phyloP scores from a whole-genome alignment of 768 basidiomycete genomes.

The Coprinopsis strossmayeri region DNA sequence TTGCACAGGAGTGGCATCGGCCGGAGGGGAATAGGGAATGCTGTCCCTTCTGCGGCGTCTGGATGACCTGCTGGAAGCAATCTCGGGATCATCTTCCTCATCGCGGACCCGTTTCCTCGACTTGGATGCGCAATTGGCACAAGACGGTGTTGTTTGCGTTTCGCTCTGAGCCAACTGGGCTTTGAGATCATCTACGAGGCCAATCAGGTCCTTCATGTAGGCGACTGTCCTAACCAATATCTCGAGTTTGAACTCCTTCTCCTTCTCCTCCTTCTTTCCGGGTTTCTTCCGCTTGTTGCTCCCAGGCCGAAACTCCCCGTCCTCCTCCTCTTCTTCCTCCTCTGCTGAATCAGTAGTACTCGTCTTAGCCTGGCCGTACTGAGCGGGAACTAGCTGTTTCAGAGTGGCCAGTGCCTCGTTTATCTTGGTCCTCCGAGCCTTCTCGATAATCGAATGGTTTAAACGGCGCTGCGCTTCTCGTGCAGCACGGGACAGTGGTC shows the following conservation, averaged over 20 bases:
- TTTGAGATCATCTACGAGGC: constrained; percentile 40
- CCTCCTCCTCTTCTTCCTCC: constrained; percentile 31
- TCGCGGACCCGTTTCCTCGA: constrained; percentile 14
- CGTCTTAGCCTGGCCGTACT: constrained; percentile 29
- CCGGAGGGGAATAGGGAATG: too few relatives aligned
- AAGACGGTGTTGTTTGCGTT: constrained; percentile 6
- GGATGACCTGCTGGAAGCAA: too few relatives aligned
- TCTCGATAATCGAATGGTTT: constrained; percentile 94
- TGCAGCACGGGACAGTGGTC: constrained; percentile 64
- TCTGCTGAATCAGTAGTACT: constrained; percentile 18
- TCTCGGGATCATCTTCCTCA: constrained; percentile 1
- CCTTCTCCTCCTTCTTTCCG: constrained; percentile 50
- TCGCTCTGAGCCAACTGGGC: neutral
- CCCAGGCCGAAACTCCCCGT: constrained; percentile 29
- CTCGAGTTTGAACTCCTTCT: constrained; percentile 91
- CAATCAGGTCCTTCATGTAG: constrained; percentile 67
- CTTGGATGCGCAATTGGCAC: constrained; percentile 18
- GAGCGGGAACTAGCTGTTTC: constrained; percentile 67
- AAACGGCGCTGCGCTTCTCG: constrained; percentile 85
- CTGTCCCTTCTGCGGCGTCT: too few relatives aligned
- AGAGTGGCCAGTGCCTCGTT: constrained; percentile 83
- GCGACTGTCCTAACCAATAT: constrained; percentile 78
- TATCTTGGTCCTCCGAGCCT: constrained; percentile 90
- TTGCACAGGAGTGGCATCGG: too few relatives aligned
- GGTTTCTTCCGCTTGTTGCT: constrained; percentile 25